Evolutionary conservation across 2,329 filamentous ascomycete species (phyloP), one percentile per base, ranked within the genome.

Genomic region (Penicillium sclerotiorum): DNA sequence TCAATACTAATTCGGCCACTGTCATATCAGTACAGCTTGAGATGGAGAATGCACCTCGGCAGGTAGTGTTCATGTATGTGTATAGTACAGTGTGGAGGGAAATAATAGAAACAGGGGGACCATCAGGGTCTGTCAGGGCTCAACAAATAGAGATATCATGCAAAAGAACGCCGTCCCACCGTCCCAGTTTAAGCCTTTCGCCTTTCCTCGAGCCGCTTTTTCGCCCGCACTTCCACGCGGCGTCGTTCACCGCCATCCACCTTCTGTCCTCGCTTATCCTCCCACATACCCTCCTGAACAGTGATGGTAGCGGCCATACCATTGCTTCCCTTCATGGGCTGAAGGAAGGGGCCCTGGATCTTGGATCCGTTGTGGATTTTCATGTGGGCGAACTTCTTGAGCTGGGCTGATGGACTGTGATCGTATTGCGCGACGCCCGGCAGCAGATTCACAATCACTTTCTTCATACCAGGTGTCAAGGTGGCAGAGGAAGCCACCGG

Each of bases 221-320:
- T 96, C 62, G 92, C 90, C 63, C 89, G 81, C 45, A 96, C 86
- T 76, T 95, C 87, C 13, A 88, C 89, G 70, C 83, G 85, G 73
- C 94, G 84, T 71, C 94, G 86, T 80, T 99, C 94, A 79, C 94
- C 94, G 66, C 94, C 94, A 73, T 97, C 92, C 59, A 99, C 86
- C 85, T 97, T 97, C 65, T 85, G 84, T 22, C 94, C 93, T 63
- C 86, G 82, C 68, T 82, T 86, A 64, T 91, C 80, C 77, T 97
- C 93, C 94, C 93, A 97, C 78, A 97, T 87, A 8, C 93, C 91
- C 70, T 96, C 92, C 49, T 86, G 84, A 18, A 89, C 80, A 56
- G 80, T 78, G 59, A 97, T 79, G 44, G 80, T 77, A 9, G 86
- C 89, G 8, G 83, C 85, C 33, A 77, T 74, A 1, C 83, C 80